Evolutionary conservation across 257 asterid genomes (phyloP).

Genomic region (Nemophila menziesii): DNA sequence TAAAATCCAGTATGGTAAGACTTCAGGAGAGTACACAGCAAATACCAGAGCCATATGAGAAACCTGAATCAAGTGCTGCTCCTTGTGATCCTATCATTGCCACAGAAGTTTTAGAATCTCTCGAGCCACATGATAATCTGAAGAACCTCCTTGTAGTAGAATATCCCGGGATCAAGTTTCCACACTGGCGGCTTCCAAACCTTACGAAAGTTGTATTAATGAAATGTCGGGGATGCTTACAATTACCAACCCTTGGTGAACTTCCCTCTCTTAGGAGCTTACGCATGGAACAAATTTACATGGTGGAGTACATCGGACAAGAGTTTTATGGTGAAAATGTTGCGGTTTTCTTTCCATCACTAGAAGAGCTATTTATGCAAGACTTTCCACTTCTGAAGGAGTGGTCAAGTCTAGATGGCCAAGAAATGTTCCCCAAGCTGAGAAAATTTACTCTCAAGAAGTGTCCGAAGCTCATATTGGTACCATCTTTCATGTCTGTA

Average conservation of each 20-base stretch:
- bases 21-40: not conserved
- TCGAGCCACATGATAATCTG: slow-evolving; percentile 16
- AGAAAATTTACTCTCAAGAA: slow-evolving; percentile 13
- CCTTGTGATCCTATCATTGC: slow-evolving; percentile 5
- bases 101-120: slow-evolving; percentile 13
- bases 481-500: slow-evolving; percentile 15
- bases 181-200: slow-evolving; percentile 19
- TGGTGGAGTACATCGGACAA: slow-evolving; percentile 6
- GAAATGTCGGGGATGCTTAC: slow-evolving; percentile 14
- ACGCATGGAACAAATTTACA: slow-evolving; percentile 12
- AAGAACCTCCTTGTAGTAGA: slow-evolving; percentile 10
- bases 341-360: slow-evolving; percentile 12
- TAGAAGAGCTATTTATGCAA: slow-evolving; percentile 14
- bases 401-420: slow-evolving; percentile 8
- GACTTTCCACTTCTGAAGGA: slow-evolving; percentile 16
- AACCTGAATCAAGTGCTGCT: not conserved
- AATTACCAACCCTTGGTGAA: slow-evolving; percentile 15
- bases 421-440: slow-evolving; percentile 11
- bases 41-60: not conserved
- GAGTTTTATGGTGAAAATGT: slow-evolving; percentile 10
- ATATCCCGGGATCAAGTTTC: slow-evolving; percentile 18
- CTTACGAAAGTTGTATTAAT: slow-evolving; percentile 17
- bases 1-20: slow-evolving; percentile 2
- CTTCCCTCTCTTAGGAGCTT: slow-evolving; percentile 18
- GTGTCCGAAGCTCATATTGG: slow-evolving; percentile 19